Conservation (phyloP, 2,329 filamentous ascomycete genomes). For the Epichloe sibirici region DNA sequence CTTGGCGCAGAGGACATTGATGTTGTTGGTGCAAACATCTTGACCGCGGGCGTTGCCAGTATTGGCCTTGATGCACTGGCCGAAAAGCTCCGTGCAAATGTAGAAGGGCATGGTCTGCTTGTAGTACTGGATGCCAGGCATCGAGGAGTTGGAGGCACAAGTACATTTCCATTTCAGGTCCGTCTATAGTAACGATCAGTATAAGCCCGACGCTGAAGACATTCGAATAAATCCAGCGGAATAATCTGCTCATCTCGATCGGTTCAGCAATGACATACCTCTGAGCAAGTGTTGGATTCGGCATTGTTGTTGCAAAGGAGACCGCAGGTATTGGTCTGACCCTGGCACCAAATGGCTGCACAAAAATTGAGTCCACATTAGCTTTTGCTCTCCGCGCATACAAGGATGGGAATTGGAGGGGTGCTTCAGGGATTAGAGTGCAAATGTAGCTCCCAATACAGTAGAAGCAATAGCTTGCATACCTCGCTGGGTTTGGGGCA, state of each 20-base stretch:
- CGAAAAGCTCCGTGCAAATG: slow-evolving; percentile 37
- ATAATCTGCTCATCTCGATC: neutral
- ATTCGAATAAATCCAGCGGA: slow-evolving; percentile 1
- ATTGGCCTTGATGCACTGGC: slow-evolving; percentile 33
- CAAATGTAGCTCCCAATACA: too few species aligned
- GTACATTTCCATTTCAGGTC: slow-evolving; percentile 34
- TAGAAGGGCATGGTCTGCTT: slow-evolving; percentile 39
- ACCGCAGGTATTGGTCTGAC: slow-evolving; percentile 37
- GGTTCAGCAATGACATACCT: slow-evolving; percentile 24
- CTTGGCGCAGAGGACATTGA: slow-evolving; percentile 33
- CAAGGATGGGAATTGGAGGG: neutral
- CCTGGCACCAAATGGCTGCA: slow-evolving; percentile 39
- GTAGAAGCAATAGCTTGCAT: slow-evolving; percentile 12
- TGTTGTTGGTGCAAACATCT: slow-evolving; percentile 35
- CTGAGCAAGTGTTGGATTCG: slow-evolving; percentile 30
- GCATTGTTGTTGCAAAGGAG: slow-evolving; percentile 31
- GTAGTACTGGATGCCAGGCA: slow-evolving; percentile 42
- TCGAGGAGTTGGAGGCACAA: slow-evolving; percentile 34
- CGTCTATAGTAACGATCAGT: slow-evolving; percentile 16
- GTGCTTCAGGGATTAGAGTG: neutral
- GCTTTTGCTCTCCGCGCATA: neutral
- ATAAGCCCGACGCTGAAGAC: neutral
- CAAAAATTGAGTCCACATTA: slow-evolving; percentile 3
- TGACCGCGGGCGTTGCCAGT: slow-evolving; percentile 30
- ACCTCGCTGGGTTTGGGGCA: slow-evolving; percentile 27